Evolutionary conservation across 2,329 filamentous ascomycete genomes (phyloP).

Genomic region (Paecilomyces formosus): DNA sequence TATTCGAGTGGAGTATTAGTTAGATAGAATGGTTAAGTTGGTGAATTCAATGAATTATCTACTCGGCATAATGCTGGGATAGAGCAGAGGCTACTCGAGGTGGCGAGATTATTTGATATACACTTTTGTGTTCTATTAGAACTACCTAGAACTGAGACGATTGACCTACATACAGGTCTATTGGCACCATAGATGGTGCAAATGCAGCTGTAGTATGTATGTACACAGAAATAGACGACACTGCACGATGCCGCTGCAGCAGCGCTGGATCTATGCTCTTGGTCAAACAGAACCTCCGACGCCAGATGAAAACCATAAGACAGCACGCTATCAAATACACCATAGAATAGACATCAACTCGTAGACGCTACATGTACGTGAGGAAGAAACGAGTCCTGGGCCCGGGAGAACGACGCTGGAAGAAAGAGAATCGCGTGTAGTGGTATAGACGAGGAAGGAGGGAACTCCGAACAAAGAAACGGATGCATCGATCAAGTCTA

Average conservation of each 20-base stretch:
- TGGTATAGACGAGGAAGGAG: neutral
- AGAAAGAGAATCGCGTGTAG: neutral
- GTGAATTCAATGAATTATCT: too few relatives aligned
- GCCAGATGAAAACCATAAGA: neutral
- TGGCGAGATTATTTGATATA: too few relatives aligned
- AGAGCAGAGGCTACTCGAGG: too few relatives aligned
- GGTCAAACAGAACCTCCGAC: neutral
- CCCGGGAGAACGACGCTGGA: neutral
- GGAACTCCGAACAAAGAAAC: constrained; percentile 1
- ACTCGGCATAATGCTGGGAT: too few relatives aligned
- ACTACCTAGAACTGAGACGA: too few relatives aligned
- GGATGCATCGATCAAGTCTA: constrained; percentile 5
- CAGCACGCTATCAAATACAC: neutral
- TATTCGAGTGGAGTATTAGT: too few relatives aligned
- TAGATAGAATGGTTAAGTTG: too few relatives aligned
- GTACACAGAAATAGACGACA: neutral
- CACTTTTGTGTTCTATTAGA: too few relatives aligned
- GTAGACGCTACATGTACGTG: neutral
- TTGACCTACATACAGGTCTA: neutral
- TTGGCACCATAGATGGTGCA: neutral
- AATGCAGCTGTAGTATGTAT: neutral
- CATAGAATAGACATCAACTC: neutral
- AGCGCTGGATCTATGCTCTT: neutral
- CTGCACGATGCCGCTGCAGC: neutral
- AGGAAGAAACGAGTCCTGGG: neutral